Base-by-base conservation (phyloP, 23 red algal genomes). In the Gracilariopsis chorda region DNA sequence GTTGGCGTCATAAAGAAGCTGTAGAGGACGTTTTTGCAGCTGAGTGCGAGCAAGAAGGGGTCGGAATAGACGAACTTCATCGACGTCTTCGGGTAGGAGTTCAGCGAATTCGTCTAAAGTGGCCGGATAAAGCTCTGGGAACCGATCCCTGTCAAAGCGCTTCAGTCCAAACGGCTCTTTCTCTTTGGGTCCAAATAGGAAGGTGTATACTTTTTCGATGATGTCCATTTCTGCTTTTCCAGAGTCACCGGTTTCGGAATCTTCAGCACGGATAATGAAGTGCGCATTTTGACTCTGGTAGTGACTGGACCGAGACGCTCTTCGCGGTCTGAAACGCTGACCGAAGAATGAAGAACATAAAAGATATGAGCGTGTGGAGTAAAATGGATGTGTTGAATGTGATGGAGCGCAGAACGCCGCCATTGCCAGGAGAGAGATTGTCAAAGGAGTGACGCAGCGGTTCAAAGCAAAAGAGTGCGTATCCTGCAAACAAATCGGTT, bases 111-210 rank as follows among this genome's bases (percentile, higher is more conserved):
- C 93, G 80, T 88, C 84, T 32, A 95, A 74, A 11, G 84, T 90
- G 0, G 93, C 93, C 5, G 87, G 77, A 53, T 90, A 95, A 34
- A 91, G 93, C 49, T 95, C 93, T 28, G 93, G 93, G 45, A 95
- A 95, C 19, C 85, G 53, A 59, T 95, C 93, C 19, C 93, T 78
- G 49, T 95, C 93, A 51, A 95, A 95, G 47, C 93, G 86, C 61
- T 81, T 79, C 20, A 95, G 81, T 9, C 93, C 93, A 70, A 95
- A 86, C 17, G 93, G 93, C 40, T 78, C 83, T 21, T 65, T 41
- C 63, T 95, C 51, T 37, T 89, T 90, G 6, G 75, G 32, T 34
- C 92, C 92, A 63, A 94, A 94, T 11, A 94, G 40, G 73, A 88
- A 83, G 28, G 58, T 71, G 43, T 88, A 87, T 7, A 79, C 81